Base-by-base conservation (phyloP, 805 yeast species). In the Wickerhamiella sergipiensis region DNA sequence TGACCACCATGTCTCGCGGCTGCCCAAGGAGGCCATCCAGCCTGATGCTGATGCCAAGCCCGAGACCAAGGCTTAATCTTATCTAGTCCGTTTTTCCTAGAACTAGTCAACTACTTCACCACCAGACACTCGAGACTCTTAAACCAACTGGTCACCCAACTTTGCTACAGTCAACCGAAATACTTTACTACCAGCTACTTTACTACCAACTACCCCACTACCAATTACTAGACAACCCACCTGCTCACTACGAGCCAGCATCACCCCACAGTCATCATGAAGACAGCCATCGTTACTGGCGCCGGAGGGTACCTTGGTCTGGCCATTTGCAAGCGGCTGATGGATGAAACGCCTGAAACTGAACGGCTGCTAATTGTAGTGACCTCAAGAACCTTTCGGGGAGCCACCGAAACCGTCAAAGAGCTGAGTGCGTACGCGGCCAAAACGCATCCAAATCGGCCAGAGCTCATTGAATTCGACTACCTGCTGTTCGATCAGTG, bases 401-500 rank as follows among this genome's bases (percentile, higher is more conserved):
- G 87, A 52, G 97, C 81, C 4, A 81, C 81, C 52, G 87, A 83
- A 55, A 81, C 81, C 21, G 85, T 90, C 47, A 72, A 71, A 23
- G 66, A 67, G 45, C 78, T 87, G 53, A 61, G 60, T 45, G 54
- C 54, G 43, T 58, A 53, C 50, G 55, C 60, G 18, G 51, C 33
- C 17, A 18, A 50, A 50, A 47, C 43, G 31, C 67, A 66, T 45
- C 52, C 61, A 3, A 59, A 67, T n/a, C 72, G 86, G 45, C 63
- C 68, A 1, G 84, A 80, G 0, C 69, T 73, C 26, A 73, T 88
- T 6, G 94, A 86, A 61, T 90, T 82, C 61, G 98, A 92, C 67
- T 92, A 92, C 59, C 61, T 89, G 1, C 69, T 92, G 47, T 80
- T 92, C n/a, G 97, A 92, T 64, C 88, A 90, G 64, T 76, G 89